Conservation (phyloP, 139 green algal species). For the Coelastrella sp. region DNA sequence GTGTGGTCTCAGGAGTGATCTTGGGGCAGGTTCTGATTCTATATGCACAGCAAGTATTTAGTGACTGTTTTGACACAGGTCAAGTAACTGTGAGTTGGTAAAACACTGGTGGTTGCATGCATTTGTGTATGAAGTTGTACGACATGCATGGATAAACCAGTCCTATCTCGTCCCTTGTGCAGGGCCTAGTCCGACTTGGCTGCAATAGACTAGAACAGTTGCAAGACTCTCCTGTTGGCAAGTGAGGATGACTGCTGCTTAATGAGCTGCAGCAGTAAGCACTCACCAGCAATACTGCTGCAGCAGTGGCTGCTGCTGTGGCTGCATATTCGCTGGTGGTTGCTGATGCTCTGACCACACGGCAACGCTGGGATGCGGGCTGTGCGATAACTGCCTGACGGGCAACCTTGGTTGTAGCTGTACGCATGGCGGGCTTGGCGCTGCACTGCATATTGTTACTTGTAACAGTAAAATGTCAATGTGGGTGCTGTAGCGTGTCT, state of each 20-base stretch:
- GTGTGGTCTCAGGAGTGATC: not conserved
- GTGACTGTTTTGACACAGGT: not conserved
- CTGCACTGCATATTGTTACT: not conserved
- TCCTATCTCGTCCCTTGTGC: too few relatives aligned
- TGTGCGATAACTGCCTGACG: slow-evolving; percentile 5
- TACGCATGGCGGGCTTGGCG: not conserved
- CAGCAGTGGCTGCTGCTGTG: not conserved
- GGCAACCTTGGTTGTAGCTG: not conserved
- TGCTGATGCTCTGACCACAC: not conserved
- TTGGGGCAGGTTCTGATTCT: too few relatives aligned
- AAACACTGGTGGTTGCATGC: not conserved
- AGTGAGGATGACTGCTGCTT: too few relatives aligned
- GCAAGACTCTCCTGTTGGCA: too few relatives aligned
- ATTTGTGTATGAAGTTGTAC: not conserved
- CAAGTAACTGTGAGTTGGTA: not conserved
- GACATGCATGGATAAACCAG: not conserved
- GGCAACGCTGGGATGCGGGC: not conserved
- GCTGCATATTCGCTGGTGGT: not conserved
- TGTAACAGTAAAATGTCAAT: not conserved
- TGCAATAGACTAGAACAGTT: too few relatives aligned
- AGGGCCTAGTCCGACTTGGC: too few relatives aligned
- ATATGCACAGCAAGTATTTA: too few relatives aligned
- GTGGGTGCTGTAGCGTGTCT: not conserved
- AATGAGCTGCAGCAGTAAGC: too few relatives aligned
- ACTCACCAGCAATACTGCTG: slow-evolving; percentile 20